Base-by-base conservation (phyloP, 2,329 filamentous ascomycete species). In the Ceratocystis cacaofunesta region DNA sequence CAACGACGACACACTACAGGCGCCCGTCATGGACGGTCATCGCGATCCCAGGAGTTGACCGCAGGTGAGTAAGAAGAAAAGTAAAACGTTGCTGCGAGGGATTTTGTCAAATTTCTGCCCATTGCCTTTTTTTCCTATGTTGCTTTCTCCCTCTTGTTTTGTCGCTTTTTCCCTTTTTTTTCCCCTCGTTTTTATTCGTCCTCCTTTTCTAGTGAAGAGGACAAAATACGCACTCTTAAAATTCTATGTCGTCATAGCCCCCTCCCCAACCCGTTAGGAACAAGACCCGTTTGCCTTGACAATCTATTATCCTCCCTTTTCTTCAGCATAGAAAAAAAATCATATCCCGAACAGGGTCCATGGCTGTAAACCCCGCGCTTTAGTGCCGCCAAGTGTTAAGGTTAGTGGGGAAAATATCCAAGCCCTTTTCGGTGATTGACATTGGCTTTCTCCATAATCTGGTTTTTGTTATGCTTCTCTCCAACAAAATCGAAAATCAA, bases 291-390 rank as follows among this genome's bases (percentile, higher is more conserved):
- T 57, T 17, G 10, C 19, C 19, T 32, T 57, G 32, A 32, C 52
- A 57, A 57, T 36, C 32, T 36, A 36, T 36, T 36, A 36, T 36
- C 32, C 32, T 36, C 28, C n/a, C 28, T 30, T 25, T 25, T 30
- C 28, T 57, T 32, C 30, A 61, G 12, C 36, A 61, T 2, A 25
- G 57, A 28, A 28, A 57, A 17, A 7, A 57, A 32, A 57, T 32
- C 15, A 32, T 22, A 17, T 30, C 52, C 25, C 52, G 17, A 57
- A 32, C 52, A 57, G 52, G 52, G 52, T 57, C 52, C 17, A 57
- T 57, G 52, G 52, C 52, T 57, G 52, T 57, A 57, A 57, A 57
- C 52, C 52, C 52, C 52, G 52, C 52, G 52, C 52, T 57, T 57
- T 57, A 57, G 52, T 57, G 52, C 25, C 52, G 52, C 52, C 52